phyloP scores from a whole-genome alignment of 2,329 filamentous ascomycete species.

The Arthroderma uncinatum region DNA sequence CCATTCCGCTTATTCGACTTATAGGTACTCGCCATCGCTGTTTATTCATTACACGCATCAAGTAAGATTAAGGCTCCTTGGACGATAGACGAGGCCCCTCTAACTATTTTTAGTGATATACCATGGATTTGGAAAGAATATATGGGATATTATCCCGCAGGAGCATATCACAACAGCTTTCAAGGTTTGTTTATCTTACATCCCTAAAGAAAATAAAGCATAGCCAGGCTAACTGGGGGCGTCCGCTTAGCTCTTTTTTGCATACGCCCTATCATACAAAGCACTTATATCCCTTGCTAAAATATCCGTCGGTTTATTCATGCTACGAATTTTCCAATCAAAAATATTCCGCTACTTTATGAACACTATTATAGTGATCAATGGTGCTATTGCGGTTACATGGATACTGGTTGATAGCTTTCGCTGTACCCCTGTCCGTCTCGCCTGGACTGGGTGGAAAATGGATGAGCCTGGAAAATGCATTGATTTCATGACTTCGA shows the following conservation, averaged over 20 bases:
- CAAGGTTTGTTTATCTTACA: conserved; percentile 10
- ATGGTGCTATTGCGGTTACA: conserved; percentile 17
- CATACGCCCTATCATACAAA: conserved; percentile 17
- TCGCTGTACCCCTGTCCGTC: conserved; percentile 17
- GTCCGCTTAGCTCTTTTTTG: conserved; percentile 14
- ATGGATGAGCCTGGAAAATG: conserved; percentile 13
- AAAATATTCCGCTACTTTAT: conserved; percentile 14
- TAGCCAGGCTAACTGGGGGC: neutral
- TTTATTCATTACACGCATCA: neutral
- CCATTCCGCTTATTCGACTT: neutral
- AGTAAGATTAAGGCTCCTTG: neutral
- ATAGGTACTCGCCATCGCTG: neutral
- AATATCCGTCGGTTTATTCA: conserved; percentile 20
- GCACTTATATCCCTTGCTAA: conserved; percentile 18
- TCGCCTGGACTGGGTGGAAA: conserved; percentile 17
- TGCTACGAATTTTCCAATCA: conserved; percentile 18
- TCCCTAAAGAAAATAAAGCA: too few relatives aligned
- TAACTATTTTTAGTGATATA: neutral
- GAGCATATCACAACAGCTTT: conserved; percentile 16
- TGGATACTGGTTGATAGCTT: conserved; percentile 16
- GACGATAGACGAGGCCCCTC: neutral
- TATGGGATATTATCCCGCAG: conserved; percentile 17
- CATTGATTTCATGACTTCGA: conserved; percentile 16
- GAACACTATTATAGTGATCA: too few relatives aligned
- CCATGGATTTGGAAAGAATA: conserved; percentile 17